Conservation (phyloP, 805 yeast genomes). For the Cyberlindnera euphorbiiphila region DNA sequence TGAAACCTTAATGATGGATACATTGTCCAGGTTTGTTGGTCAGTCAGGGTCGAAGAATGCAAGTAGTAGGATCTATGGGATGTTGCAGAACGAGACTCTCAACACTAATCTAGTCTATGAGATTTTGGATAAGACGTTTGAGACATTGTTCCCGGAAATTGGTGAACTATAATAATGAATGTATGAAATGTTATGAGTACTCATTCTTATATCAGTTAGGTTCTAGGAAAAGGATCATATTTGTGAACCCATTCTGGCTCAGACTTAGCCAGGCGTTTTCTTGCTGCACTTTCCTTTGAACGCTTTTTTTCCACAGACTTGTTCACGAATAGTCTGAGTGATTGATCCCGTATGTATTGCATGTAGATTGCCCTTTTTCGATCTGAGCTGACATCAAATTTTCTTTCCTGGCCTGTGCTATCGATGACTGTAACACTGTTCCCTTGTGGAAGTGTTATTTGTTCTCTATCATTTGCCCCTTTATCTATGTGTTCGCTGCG, state of each 20-base stretch:
- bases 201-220: too few species aligned
- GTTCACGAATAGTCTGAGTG: too few species aligned
- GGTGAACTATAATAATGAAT: constrained; percentile 4
- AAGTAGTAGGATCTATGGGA: constrained; percentile 50
- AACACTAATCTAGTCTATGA: constrained; percentile 61
- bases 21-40: constrained; percentile 74
- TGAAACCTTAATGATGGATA: constrained; percentile 55
- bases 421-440: constrained; percentile 4
- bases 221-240: too few species aligned
- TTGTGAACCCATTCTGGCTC: too few species aligned
- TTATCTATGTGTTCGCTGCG: not conserved
- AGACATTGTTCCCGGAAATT: constrained; percentile 32
- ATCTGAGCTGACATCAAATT: too few species aligned
- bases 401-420: too few species aligned
- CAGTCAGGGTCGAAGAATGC: constrained; percentile 59
- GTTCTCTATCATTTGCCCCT: not conserved
- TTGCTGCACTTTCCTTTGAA: too few species aligned
- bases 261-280: too few species aligned
- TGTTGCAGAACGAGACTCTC: constrained; percentile 70
- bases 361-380: too few species aligned
- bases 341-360: too few species aligned
- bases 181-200: too few species aligned
- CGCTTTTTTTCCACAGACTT: too few species aligned
- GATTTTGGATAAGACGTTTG: constrained; percentile 53
- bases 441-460: constrained; percentile 6